Evolutionary conservation across 129 eudicot species (phyloP), one percentile per base, ranked within the genome.

Genomic region (Mikania micrantha): DNA sequence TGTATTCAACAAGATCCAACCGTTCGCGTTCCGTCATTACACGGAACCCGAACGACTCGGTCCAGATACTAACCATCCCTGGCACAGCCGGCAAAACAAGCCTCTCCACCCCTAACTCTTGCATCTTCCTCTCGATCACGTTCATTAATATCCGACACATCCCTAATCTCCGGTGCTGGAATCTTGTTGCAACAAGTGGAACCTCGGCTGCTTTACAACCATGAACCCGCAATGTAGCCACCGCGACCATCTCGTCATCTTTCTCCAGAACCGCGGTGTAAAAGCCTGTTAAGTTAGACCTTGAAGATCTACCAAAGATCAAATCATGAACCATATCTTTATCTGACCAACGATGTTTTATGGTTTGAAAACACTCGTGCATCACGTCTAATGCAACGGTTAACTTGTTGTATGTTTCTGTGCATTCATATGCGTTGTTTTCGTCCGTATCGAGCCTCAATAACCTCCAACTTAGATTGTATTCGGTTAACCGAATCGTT

Each of bases 171-270:
- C 93, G 84, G 71, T 78, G 79, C 69, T 76, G 72, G 60, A 82
- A 83, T 47, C 90, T 82, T 41, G 99, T 93, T 4, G 88, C 99
- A 27, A 93, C 72, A 47, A 93, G 78, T 2, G 99, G 95, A 5
- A 93, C 60, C 81, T 93, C 96, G 1, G 96, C 99, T 64, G 79
- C 90, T 81, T 74, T 89, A 50, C 79, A 53, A 9, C 99, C 99
- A n/a, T 80, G 80, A 52, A 93, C 62, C 58, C 99, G 81, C 29
- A 93, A 66, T 4, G 79, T 70, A 64, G 85, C 93, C 20, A 79
- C 88, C 4, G 96, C 35, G n/a, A 85, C 71, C 72, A 85, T 66
- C 72, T 86, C 88, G 19, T 83, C 85, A 38, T 79, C 68, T 70
- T 66, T 84, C 69, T 84, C 95, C 76, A 93, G 34, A 16, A 85